Percentiles rank a stretch among this genome's conserved stretches.
Evolutionary conservation across 768 basidiomycete genomes (phyloP).

Genomic region (Phanerochaete sordida): DNA sequence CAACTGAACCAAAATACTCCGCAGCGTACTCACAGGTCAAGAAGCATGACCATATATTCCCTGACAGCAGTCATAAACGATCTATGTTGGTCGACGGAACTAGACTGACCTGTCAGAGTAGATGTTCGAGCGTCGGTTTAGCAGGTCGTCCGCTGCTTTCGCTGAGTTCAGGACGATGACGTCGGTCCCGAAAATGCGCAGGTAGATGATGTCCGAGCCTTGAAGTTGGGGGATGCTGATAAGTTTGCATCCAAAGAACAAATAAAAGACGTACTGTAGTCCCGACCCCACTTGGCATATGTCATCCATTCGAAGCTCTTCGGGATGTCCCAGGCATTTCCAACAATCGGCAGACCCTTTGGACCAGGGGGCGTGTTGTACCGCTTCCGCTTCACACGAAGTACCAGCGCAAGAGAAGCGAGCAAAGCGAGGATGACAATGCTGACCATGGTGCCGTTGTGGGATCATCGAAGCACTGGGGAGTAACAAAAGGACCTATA

Average conservation of each 20-base stretch:
- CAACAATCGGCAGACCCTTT: neutral
- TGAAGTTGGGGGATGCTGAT: no score
- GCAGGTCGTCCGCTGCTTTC: conserved; percentile 30
- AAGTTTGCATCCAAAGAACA: no score
- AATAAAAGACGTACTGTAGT: neutral
- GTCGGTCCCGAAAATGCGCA: conserved; percentile 11
- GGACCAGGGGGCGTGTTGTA: conserved; percentile 19
- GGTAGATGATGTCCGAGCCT: conserved; percentile 2
- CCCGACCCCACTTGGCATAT: neutral
- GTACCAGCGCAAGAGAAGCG: neutral
- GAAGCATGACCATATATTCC: conserved; percentile 15
- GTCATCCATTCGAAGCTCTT: neutral
- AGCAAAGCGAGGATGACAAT: neutral
- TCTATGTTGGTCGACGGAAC: neutral
- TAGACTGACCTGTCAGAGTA: conserved; percentile 27
- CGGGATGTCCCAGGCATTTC: neutral
- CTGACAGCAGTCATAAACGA: neutral
- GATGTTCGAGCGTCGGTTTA: conserved; percentile 29
- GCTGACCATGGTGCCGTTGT: neutral
- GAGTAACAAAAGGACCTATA: no score
- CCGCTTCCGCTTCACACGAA: neutral
- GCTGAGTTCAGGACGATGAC: conserved; percentile 31
- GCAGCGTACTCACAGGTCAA: conserved; percentile 7
- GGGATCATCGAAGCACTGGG: no score
- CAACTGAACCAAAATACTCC: neutral